Conservation (phyloP, 169 alveolate species). For the Amoebophrya sp. region DNA sequence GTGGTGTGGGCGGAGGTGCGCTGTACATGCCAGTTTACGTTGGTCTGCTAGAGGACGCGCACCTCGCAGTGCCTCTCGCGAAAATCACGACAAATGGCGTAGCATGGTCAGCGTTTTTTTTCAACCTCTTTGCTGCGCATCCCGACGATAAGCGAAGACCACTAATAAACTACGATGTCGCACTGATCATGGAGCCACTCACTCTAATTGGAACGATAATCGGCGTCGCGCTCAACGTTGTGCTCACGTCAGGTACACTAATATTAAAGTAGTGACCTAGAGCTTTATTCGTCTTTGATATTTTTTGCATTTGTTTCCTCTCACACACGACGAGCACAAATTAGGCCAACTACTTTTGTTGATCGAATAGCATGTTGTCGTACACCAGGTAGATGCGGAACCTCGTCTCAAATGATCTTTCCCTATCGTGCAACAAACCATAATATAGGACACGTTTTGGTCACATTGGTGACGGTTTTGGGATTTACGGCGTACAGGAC, state of each 20-base stretch:
- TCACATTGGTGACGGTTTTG: conserved; percentile 34
- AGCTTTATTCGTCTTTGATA: background rate
- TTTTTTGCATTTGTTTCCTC: background rate
- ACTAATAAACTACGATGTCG: conserved; percentile 39
- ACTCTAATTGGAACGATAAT: conserved; percentile 44
- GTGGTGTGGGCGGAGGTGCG: conserved; percentile 51
- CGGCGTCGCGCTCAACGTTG: conserved; percentile 45
- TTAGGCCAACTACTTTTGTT: no score
- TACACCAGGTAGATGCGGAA: no score
- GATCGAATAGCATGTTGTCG: no score
- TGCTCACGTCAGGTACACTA: conserved; percentile 35
- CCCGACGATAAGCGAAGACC: conserved; percentile 5
- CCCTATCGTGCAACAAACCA: background rate
- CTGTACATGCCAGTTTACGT: conserved; percentile 44
- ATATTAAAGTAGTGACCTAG: no score
- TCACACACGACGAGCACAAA: no score
- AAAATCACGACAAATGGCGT: conserved; percentile 39
- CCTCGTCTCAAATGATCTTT: no score
- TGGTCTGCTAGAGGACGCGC: conserved; percentile 39
- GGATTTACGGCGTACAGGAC: conserved; percentile 46
- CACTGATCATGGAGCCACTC: conserved; percentile 45
- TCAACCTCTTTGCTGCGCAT: background rate
- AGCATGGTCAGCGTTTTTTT: conserved; percentile 4
- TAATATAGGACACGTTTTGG: conserved; percentile 33
- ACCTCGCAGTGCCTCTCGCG: conserved; percentile 47